Conservation (phyloP, 83 land plant species). For the Larix sibirica region DNA sequence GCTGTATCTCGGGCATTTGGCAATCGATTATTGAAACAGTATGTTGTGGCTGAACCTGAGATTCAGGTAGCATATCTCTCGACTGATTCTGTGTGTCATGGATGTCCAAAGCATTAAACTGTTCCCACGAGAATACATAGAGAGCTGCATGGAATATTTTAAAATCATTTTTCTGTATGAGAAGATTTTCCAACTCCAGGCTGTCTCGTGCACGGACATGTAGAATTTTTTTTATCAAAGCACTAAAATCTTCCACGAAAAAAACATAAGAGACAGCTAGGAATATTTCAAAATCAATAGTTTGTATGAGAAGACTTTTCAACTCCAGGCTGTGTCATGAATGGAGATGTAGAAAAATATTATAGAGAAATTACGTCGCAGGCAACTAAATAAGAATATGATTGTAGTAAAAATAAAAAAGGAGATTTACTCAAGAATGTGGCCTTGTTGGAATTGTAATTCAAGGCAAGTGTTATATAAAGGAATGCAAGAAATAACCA, state of each 20-base stretch:
- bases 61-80: constrained; percentile 53
- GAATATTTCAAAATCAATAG: not conserved
- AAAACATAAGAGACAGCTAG: not conserved
- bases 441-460: too few species aligned
- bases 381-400: too few species aligned
- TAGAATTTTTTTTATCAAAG: not conserved
- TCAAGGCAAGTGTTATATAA: too few species aligned
- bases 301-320: not conserved
- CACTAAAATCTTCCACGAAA: not conserved
- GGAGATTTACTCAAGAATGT: too few species aligned
- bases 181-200: not conserved
- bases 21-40: constrained; percentile 71
- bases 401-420: too few species aligned
- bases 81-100: not conserved
- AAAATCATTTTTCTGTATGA: not conserved
- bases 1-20: constrained; percentile 96
- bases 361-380: not conserved
- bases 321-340: not conserved
- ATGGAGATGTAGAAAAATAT: not conserved
- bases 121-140: not conserved
- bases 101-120: not conserved
- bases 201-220: not conserved
- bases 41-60: constrained; percentile 85
- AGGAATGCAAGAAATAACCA: too few species aligned
- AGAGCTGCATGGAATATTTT: constrained; percentile 11